Evolutionary conservation across 805 yeast species (phyloP), one percentile per base, ranked within the genome.

Genomic region (Candida koratica): DNA sequence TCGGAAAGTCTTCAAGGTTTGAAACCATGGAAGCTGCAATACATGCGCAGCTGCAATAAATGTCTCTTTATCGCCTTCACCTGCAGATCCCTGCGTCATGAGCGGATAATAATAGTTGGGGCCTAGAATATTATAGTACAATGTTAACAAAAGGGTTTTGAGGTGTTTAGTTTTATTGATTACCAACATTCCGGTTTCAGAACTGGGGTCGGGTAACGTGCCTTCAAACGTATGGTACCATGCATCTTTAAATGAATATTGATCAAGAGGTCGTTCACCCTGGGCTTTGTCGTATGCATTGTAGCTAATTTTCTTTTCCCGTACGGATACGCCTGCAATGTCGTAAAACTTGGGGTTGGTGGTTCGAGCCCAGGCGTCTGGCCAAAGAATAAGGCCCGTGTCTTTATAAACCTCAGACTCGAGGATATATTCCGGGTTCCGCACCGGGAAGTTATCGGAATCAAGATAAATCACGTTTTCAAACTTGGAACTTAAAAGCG

Each of bases 21-120:
- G 88, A 51, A 71, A 75, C 53, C 67, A 78, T 2, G 74, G 68
- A 35, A 63, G 57, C 0, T 55, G 45, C 49, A 75, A 49, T 1
- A 61, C 79, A 36, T 69, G 66, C 3, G 88, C 84, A 1, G 86
- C 88, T 7, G 82, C 76, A 25, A 77, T 71, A 46, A 80, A 81
- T 0, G 90, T 81, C 50, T 83, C 90, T 52, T 83, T 83, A 51
- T 83, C 90, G 34, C 90, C 89, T 61, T 82, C 84, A 17, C 90
- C 90, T 1, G 86, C 79, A 17, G 77, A 67, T 4, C 86, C 86
- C 51, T 81, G 89, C 0, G 85, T 73, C 44, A 83, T 64, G 39
- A 83, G 56, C 8, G 80, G 81, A 48, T 82, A 83, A 53, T 76
- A 83, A 58, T 71, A 77, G 6, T 65, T 56, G 1, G 87, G 87